Percentiles rank a stretch among this genome's conserved stretches.
Evolutionary conservation across 345 rosid genomes (phyloP).

Genomic region (Eucalyptus dawsonii): DNA sequence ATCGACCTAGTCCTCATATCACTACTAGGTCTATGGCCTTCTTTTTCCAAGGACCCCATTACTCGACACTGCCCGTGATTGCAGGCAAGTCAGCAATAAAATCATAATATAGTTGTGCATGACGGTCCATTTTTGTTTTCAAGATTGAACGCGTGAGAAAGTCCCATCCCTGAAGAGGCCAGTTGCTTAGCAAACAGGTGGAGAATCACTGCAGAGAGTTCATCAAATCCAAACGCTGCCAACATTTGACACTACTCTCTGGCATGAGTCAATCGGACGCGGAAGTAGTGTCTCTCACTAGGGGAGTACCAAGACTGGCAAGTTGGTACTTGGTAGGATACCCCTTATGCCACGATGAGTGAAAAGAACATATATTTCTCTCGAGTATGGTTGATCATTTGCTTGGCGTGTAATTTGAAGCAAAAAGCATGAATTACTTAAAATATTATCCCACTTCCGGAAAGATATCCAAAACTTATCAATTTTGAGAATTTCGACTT

Average conservation of each 20-base stretch:
- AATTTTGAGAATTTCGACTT: background rate
- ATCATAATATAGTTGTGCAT: background rate
- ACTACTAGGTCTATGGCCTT: background rate
- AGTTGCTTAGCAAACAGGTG: background rate
- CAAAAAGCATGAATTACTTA: background rate
- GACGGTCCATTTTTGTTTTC: background rate
- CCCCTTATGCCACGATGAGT: background rate
- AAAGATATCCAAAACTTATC: background rate
- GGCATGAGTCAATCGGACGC: background rate
- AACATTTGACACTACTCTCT: background rate
- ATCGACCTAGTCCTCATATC: background rate
- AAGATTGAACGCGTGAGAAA: background rate
- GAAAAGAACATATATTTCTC: background rate
- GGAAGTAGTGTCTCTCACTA: background rate
- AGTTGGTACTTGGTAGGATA: background rate
- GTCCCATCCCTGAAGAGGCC: background rate
- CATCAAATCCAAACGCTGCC: background rate
- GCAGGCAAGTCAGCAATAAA: background rate
- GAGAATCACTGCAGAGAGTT: background rate
- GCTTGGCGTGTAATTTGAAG: background rate
- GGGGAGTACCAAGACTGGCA: no score
- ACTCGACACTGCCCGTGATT: background rate
- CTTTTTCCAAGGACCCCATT: background rate
- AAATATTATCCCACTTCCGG: background rate
- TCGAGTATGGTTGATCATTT: background rate